phyloP scores from a whole-genome alignment of 352 stramenopile genomes.

The Phytophthora nicotianae region DNA sequence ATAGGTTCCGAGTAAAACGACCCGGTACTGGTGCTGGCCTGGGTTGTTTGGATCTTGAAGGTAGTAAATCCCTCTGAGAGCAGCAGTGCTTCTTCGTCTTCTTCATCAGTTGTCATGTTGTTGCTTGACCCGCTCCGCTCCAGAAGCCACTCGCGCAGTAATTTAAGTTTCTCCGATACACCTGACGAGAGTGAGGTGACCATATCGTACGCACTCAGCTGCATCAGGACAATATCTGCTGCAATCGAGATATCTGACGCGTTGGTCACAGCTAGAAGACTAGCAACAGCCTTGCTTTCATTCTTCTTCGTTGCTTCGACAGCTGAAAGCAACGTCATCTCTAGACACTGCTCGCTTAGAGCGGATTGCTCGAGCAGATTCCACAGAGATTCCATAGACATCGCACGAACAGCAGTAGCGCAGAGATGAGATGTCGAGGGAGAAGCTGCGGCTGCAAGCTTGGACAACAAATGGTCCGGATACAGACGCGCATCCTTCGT shows the following conservation, averaged over 20 bases:
- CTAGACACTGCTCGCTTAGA: slow-evolving; percentile 48
- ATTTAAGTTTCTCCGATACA: slow-evolving; percentile 29
- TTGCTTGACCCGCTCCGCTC: slow-evolving; percentile 21
- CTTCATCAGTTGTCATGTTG: slow-evolving; percentile 31
- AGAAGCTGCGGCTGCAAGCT: slow-evolving; percentile 60
- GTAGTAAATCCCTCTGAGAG: slow-evolving; percentile 49
- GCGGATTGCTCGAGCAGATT: slow-evolving; percentile 56
- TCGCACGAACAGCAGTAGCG: slow-evolving; percentile 53
- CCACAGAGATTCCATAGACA: slow-evolving; percentile 66
- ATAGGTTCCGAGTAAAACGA: slow-evolving; percentile 34
- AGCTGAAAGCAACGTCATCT: slow-evolving; percentile 36
- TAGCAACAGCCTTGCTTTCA: slow-evolving; percentile 47
- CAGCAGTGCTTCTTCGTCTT: slow-evolving; percentile 45
- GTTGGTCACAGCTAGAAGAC: slow-evolving; percentile 39
- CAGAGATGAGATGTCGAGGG: slow-evolving; percentile 53
- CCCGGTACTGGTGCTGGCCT: not conserved
- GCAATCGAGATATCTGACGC: slow-evolving; percentile 27
- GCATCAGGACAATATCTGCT: slow-evolving; percentile 27
- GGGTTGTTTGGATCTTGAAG: slow-evolving; percentile 24
- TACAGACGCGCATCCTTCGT: slow-evolving; percentile 80
- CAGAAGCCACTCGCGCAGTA: slow-evolving; percentile 42
- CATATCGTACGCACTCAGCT: slow-evolving; percentile 34
- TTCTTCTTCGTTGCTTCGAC: slow-evolving; percentile 41
- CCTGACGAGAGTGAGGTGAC: slow-evolving; percentile 10
- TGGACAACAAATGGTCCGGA: slow-evolving; percentile 64